Conservation (phyloP, 768 basidiomycete species). For the Hygrocybe coccinea region DNA sequence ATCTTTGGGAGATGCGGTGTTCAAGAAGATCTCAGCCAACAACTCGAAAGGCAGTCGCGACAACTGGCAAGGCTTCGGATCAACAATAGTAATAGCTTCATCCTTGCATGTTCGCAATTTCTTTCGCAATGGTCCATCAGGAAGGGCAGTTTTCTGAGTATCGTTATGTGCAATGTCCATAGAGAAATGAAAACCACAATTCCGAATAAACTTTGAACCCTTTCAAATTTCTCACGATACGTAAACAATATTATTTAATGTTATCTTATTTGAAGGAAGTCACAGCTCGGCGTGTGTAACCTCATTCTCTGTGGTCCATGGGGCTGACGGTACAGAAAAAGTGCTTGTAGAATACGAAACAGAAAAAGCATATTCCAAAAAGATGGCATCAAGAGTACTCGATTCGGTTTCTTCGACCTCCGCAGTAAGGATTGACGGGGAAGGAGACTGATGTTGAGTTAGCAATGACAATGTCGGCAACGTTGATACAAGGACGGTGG, state of each 20-base stretch:
- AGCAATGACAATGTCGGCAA: neutral
- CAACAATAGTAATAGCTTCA: neutral
- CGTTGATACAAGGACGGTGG: neutral
- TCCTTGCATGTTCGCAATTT: neutral
- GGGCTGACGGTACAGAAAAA: neutral
- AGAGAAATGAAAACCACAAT: too few relatives aligned
- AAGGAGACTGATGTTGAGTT: neutral
- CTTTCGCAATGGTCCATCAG: too few relatives aligned
- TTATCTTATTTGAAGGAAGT: too few relatives aligned
- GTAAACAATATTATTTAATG: too few relatives aligned
- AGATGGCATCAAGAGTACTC: too few relatives aligned
- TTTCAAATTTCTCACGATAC: too few relatives aligned
- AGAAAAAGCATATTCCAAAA: neutral
- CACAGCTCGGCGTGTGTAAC: slow-evolving; percentile 3
- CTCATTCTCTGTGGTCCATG: neutral
- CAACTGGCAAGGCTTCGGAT: slow-evolving; percentile 3
- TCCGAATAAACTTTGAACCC: too few relatives aligned
- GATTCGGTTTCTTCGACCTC: neutral
- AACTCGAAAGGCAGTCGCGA: slow-evolving; percentile 56
- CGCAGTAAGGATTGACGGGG: neutral
- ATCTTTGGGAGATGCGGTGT: slow-evolving; percentile 48
- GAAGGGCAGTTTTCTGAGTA: too few relatives aligned
- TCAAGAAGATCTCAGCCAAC: slow-evolving; percentile 55
- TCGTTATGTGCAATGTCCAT: too few relatives aligned
- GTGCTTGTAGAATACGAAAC: neutral